Base-by-base conservation (phyloP, 2,329 filamentous ascomycete species). In the Tolypocladium capitatum region DNA sequence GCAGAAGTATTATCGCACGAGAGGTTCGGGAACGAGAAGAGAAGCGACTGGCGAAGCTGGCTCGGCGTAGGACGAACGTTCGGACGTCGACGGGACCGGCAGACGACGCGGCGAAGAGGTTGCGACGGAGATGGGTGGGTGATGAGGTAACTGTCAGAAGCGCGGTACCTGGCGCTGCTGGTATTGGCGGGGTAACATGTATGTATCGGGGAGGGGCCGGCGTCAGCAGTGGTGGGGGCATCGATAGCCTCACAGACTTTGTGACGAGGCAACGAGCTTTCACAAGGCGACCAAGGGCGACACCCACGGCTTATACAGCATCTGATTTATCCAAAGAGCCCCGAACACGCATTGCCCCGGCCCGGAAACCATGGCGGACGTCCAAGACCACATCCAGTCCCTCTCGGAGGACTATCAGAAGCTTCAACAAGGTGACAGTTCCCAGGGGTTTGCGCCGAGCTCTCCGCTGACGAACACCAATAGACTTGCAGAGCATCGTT, bases 371-470 rank as follows among this genome's bases (percentile, higher is more conserved):
- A 89, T 89, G 82, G 76, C 82, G 49, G 81, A 87, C 52, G 67
- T 77, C 53, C 87, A 94, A 64, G 84, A 83, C 52, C 78, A 79
- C 60, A 74, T 96, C 27, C 90, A 96, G 69, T 71, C 75, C 46
- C 78, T 96, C 40, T 89, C 88, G 0, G 89, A 96, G 46, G 84
- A 94, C 54, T 97, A 85, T 63, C 84, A 90, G 63, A 83, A 84
- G 61, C 72, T 96, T 28, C 90, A 97, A 68, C 81, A 83, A 67
- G 89, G 89, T 86, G 63, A 52, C 4, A 9, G 1, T 3, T 16
- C 20, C 38, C 20, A 28, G 4, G 13, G 16, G 16, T 32, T 32
- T 13, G 21, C 28, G 14, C 14, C 27, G 24, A 42, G 8, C 20
- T 5, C 9, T 33, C 4, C 5, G 32, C 32, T 45, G 36, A 46